A percentile compares a stretch with the other conserved stretches of the same genome.
Evolutionary conservation across 2,329 filamentous ascomycete species (phyloP).

Genomic region (Lomentospora prolificans): DNA sequence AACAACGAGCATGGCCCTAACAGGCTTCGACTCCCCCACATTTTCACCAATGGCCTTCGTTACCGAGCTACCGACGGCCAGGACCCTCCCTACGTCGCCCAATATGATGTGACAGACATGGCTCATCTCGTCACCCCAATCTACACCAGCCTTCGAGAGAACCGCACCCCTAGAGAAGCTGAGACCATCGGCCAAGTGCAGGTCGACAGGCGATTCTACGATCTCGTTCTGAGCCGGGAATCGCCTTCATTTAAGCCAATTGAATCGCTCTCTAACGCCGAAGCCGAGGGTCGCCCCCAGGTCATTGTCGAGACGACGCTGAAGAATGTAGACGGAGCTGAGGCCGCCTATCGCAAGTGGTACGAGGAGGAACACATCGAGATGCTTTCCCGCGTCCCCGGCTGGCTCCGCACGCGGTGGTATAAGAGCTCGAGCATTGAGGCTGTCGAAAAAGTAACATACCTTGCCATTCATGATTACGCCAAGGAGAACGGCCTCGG

Average conservation of each 20-base stretch:
- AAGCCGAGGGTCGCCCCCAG: slow-evolving; percentile 50
- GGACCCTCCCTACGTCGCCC: slow-evolving; percentile 62
- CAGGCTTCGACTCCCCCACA: slow-evolving; percentile 64
- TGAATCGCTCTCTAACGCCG: slow-evolving; percentile 49
- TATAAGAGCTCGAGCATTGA: slow-evolving; percentile 60
- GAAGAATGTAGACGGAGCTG: slow-evolving; percentile 36
- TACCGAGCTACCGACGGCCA: slow-evolving; percentile 58
- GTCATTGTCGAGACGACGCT: slow-evolving; percentile 52
- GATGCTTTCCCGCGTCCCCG: slow-evolving; percentile 63
- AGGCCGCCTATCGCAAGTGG: slow-evolving; percentile 54
- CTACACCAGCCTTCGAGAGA: slow-evolving; percentile 56
- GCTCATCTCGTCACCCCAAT: slow-evolving; percentile 56
- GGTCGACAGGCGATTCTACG: slow-evolving; percentile 63
- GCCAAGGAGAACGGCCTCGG: slow-evolving; percentile 54
- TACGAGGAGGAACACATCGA: slow-evolving; percentile 64
- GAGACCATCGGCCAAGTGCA: slow-evolving; percentile 45
- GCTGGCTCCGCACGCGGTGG: slow-evolving; percentile 66
- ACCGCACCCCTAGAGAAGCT: slow-evolving; percentile 43
- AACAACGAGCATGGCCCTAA: slow-evolving; percentile 86
- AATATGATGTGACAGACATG: slow-evolving; percentile 76
- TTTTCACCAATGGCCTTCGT: slow-evolving; percentile 67
- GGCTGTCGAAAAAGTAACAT: slow-evolving; percentile 38
- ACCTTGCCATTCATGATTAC: slow-evolving; percentile 65
- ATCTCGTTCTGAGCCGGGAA: slow-evolving; percentile 49
- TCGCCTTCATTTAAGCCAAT: slow-evolving; percentile 46